Evolutionary conservation across 2,329 filamentous ascomycete species (phyloP), one percentile per base, ranked within the genome.

Genomic region (Podosphaera aphanis): DNA sequence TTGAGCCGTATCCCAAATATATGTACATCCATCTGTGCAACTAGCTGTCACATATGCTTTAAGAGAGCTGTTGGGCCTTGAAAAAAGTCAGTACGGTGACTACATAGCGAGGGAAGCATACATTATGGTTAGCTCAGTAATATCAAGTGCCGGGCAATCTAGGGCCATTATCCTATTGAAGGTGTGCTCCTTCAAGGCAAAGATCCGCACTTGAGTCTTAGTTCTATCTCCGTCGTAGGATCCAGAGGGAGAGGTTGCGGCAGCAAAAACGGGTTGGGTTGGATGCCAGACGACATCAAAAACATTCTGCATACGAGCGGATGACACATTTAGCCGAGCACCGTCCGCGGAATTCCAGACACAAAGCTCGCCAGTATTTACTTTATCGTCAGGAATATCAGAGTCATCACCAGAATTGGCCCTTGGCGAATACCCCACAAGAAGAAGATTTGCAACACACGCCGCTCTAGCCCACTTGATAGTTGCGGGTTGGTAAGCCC

Each of bases 271-370:
- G 2, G 63, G 59, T 40, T 69, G 61, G 0, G 55, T 63, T 0
- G 74, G 74, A 53, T 79, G 74, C 74, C 74, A 79, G 0, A 66
- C 61, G 1, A 77, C 69, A 52, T 79, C 74, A 39, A 79, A 79
- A 1, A 77, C 71, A 47, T 79, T 78, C 40, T 72, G 66, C 0
- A 66, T 67, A 0, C 66, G 67, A 1, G 65, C 68, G 2, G 68
- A 67, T 18, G 64, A 59, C 2, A 78, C 63, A 3, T 61, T 63
- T 39, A 74, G 60, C 39, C 64, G 61, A 0, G 39, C 29, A 1
- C 46, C 46, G 1, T 60, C 61, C 0, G 56, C 46, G 0, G 68
- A 66, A 53, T 79, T 64, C 71, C 73, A 78, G 1, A 78, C 56
- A 36, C 69, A 69, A 2, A 78, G 65, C 53, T 77, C 73, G 8